Percentiles rank a stretch among this genome's conserved stretches.
phyloP scores from a whole-genome alignment of 169 alveolate species.

The Plasmodium relictum region DNA sequence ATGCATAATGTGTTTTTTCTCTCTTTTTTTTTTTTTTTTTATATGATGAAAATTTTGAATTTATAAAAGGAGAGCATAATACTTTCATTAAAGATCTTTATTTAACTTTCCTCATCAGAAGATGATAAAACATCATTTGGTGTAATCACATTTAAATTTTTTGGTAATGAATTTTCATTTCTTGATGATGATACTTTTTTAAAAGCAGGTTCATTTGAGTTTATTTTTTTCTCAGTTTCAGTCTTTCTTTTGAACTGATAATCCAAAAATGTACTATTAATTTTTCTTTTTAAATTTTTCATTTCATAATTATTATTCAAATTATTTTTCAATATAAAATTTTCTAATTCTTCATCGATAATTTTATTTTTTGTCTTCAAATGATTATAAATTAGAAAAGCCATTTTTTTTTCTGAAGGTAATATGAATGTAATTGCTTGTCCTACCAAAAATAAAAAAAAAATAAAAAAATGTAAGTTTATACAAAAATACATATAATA shows the following conservation, averaged over 20 bases:
- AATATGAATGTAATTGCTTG: conserved; percentile 61
- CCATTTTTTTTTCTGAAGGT: conserved; percentile 72
- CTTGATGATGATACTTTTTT: conserved; percentile 5
- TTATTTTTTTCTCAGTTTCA: neutral
- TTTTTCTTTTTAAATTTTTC: conserved; percentile 63
- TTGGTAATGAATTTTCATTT: conserved; percentile 10
- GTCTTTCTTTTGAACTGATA: conserved; percentile 25
- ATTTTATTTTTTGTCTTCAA: conserved; percentile 44
- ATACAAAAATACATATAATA: neutral
- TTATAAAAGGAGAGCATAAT: neutral
- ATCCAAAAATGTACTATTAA: conserved; percentile 34
- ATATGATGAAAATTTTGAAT: neutral
- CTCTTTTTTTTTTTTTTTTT: neutral
- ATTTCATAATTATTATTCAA: conserved; percentile 27
- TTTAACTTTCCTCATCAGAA: conserved; percentile 49
- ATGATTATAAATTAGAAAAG: conserved; percentile 55
- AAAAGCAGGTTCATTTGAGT: conserved; percentile 8
- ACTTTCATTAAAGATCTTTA: neutral
- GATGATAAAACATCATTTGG: conserved; percentile 73
- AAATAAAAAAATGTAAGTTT: conserved; percentile 14
- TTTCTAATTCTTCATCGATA: conserved; percentile 48
- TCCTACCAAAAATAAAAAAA: conserved; percentile 17
- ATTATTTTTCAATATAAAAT: conserved; percentile 33
- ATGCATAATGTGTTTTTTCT: neutral
- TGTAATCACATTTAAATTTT: conserved; percentile 30